phyloP scores from a whole-genome alignment of 305 asterid species.

The Fraxinus nigra region DNA sequence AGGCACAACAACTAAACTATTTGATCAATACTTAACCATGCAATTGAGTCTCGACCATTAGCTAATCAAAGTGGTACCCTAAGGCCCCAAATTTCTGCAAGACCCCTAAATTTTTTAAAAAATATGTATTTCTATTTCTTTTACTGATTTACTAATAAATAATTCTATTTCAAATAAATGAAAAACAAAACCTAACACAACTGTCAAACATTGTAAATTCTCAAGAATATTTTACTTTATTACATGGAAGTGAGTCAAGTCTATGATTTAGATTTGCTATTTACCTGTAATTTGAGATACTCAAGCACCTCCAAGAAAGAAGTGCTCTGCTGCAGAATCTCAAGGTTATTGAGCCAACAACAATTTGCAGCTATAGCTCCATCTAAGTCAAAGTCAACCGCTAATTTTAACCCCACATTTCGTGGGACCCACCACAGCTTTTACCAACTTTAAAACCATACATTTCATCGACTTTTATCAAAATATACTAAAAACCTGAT shows the following conservation, averaged over 20 bases:
- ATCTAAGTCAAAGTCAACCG: no score
- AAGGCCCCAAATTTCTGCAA: background rate
- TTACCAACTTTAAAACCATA: background rate
- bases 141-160: background rate
- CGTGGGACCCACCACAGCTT: background rate
- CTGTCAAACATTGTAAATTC: background rate
- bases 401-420: no score
- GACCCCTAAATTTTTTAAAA: no score
- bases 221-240: no score
- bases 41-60: background rate
- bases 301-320: slow-evolving; percentile 40
- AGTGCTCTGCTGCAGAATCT: slow-evolving; percentile 24
- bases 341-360: background rate
- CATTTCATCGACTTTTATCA: no score
- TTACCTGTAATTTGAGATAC: slow-evolving; percentile 23
- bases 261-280: background rate
- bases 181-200: background rate
- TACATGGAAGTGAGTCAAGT: background rate
- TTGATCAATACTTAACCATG: no score
- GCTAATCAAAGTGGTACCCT: background rate
- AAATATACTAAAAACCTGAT: background rate
- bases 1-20: no score
- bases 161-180: background rate
- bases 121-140: background rate
- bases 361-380: no score